phyloP scores from a whole-genome alignment of 2,329 filamentous ascomycete genomes.

The Microdochium bolleyi region DNA sequence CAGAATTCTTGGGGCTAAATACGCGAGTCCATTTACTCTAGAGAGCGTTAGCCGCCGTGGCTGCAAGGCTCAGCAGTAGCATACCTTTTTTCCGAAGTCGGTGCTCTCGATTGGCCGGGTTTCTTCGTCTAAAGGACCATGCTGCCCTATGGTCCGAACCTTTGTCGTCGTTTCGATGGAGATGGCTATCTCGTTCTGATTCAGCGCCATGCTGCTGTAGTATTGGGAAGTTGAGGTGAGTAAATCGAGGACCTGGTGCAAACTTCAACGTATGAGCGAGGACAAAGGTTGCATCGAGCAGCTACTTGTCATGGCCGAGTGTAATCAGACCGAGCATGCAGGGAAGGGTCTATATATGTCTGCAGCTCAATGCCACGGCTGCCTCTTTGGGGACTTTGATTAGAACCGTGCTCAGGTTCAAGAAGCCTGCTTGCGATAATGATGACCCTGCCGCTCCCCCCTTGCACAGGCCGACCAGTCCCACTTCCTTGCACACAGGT shows the following conservation, averaged over 20 bases:
- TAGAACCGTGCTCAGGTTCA: neutral
- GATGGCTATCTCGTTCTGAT: neutral
- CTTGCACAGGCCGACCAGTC: neutral
- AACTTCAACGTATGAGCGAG: neutral
- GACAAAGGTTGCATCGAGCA: neutral
- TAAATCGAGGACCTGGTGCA: neutral
- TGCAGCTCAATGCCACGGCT: neutral
- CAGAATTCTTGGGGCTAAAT: neutral
- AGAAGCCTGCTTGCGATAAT: neutral
- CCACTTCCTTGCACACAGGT: neutral
- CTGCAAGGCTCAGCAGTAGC: neutral
- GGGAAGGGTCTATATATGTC: neutral
- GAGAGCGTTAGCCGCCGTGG: neutral
- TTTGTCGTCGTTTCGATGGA: neutral
- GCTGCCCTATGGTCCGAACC: neutral
- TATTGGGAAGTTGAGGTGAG: neutral
- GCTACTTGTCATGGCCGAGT: neutral
- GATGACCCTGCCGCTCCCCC: neutral
- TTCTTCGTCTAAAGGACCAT: neutral
- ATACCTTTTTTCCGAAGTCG: neutral
- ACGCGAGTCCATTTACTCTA: neutral
- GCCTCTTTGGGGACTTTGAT: neutral
- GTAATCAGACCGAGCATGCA: neutral
- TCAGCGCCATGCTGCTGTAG: neutral
- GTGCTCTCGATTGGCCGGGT: neutral